Percentiles rank a stretch among this genome's conserved stretches.
Conservation (phyloP, 768 basidiomycete species). For the Cystoderma amianthinum region DNA sequence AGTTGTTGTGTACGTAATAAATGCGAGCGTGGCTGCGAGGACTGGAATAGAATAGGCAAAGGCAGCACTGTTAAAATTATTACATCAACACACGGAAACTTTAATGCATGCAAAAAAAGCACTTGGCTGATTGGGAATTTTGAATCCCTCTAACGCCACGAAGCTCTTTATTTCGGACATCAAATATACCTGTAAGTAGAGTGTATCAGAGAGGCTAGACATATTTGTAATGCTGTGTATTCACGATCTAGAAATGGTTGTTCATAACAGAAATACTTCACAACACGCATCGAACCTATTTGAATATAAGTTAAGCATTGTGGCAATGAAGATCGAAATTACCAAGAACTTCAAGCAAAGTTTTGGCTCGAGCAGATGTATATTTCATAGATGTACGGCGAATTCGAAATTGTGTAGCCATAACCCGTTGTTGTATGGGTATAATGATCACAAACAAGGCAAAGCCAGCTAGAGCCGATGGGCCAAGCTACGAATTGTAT, state of each 20-base stretch:
- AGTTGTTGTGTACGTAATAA: conserved; percentile 56
- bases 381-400: conserved; percentile 50
- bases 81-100: conserved; percentile 7
- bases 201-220: background rate
- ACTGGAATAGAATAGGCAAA: conserved; percentile 54
- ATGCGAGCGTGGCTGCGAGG: conserved; percentile 59
- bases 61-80: conserved; percentile 29
- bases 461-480: conserved; percentile 67
- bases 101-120: conserved; percentile 9
- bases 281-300: conserved; percentile 58
- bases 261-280: conserved; percentile 76
- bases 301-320: background rate
- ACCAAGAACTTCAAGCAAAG: conserved; percentile 61
- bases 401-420: conserved; percentile 49
- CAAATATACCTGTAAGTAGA: conserved; percentile 37
- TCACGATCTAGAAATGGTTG: conserved; percentile 45
- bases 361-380: conserved; percentile 58
- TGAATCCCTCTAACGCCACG: conserved; percentile 49
- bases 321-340: conserved; percentile 6
- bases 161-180: conserved; percentile 48
- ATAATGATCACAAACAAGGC: conserved; percentile 55
- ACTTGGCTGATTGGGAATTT: conserved; percentile 59
- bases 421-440: conserved; percentile 58
- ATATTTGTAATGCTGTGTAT: background rate
- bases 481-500: conserved; percentile 41